Evolutionary conservation across 345 rosid species (phyloP).

Genomic region (Cardiospermum halicacabum): DNA sequence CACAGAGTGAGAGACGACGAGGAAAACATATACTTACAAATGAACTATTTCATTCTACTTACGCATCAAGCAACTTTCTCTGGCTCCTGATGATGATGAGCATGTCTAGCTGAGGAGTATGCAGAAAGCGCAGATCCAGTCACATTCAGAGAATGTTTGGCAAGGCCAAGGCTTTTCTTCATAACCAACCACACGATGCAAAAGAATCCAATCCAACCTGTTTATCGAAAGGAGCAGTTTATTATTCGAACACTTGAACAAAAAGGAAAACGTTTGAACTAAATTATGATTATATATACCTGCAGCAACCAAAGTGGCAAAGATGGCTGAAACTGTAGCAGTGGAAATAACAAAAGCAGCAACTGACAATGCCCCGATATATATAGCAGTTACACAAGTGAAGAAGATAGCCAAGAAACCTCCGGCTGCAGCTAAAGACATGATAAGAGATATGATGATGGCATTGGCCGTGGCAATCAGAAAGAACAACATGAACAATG

Average conservation of each 20-base stretch:
- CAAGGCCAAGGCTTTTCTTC: conserved; percentile 51
- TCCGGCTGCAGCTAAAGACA: conserved; percentile 84
- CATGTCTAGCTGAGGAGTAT: conserved; percentile 29
- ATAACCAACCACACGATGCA: conserved; percentile 64
- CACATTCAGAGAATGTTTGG: conserved; percentile 48
- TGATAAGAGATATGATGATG: conserved; percentile 58
- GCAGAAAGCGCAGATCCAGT: conserved; percentile 64
- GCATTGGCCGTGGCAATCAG: conserved; percentile 76
- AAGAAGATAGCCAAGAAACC: conserved; percentile 84
- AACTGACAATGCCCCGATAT: conserved; percentile 69
- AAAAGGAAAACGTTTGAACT: neutral
- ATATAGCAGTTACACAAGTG: conserved; percentile 56
- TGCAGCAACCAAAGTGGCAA: conserved; percentile 54
- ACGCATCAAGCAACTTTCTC: conserved; percentile 15
- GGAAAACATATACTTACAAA: neutral
- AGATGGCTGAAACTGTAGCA: conserved; percentile 53
- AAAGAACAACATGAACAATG: conserved; percentile 71
- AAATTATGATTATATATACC: conserved; percentile 40
- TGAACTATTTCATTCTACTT: conserved; percentile 7
- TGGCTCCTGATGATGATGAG: conserved; percentile 20
- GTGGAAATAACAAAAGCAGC: conserved; percentile 69
- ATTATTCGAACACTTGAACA: too few species aligned
- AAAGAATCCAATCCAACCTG: conserved; percentile 94
- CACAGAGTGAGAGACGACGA: neutral
- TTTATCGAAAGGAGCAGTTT: conserved; percentile 5